Conservation (phyloP, 805 yeast genomes). For the Yamadazyma olivae region DNA sequence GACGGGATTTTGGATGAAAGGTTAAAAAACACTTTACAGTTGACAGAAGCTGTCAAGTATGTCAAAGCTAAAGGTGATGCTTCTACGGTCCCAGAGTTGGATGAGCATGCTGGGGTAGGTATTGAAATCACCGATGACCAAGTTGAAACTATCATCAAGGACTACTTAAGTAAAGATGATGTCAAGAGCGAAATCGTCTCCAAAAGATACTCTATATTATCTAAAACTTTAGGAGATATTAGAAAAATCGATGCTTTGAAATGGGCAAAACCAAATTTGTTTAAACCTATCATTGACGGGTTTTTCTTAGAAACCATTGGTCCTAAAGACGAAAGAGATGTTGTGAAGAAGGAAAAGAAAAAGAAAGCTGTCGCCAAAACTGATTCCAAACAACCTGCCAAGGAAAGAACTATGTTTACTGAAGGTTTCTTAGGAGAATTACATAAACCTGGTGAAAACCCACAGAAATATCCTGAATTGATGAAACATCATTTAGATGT, state of each 20-base stretch:
- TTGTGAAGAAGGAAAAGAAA: constrained; percentile 73
- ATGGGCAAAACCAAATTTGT: constrained; percentile 87
- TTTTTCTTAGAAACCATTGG: constrained; percentile 73
- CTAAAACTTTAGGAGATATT: constrained; percentile 71
- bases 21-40: constrained; percentile 66
- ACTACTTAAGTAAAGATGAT: constrained; percentile 54
- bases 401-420: constrained; percentile 72
- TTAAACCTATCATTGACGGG: constrained; percentile 85
- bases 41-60: constrained; percentile 78
- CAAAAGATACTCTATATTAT: constrained; percentile 79
- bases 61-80: constrained; percentile 42
- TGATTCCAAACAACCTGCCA: constrained; percentile 10
- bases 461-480: constrained; percentile 83
- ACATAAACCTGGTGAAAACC: constrained; percentile 94
- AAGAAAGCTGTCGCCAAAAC: constrained; percentile 32
- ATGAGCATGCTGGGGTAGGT: constrained; percentile 76
- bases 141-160: constrained; percentile 53
- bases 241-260: constrained; percentile 72
- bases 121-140: constrained; percentile 64
- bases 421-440: constrained; percentile 96
- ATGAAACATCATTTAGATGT: constrained; percentile 75
- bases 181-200: constrained; percentile 58
- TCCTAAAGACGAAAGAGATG: constrained; percentile 95
- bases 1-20: constrained; percentile 63
- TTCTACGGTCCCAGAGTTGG: constrained; percentile 50